Percentiles rank a stretch among this genome's conserved stretches.
phyloP scores from a whole-genome alignment of 2,329 filamentous ascomycete genomes.

The Penicillium olsonii region DNA sequence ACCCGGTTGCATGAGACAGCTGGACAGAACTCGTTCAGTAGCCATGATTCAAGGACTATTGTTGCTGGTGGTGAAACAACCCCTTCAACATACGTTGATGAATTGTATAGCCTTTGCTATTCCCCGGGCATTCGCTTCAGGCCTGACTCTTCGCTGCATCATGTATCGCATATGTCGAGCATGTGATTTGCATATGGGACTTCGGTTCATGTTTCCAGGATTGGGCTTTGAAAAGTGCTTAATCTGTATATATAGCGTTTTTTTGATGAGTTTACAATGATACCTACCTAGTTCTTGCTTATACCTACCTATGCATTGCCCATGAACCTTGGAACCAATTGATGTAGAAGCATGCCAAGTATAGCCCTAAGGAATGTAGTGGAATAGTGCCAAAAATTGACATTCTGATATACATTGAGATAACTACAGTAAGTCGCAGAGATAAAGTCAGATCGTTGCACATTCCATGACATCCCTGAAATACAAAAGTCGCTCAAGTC shows the following conservation, averaged over 20 bases:
- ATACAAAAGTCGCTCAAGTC: conserved; percentile 13
- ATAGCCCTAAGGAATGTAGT: too few species aligned
- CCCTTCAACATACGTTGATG: conserved; percentile 49
- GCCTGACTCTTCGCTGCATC: conserved; percentile 22
- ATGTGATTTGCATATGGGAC: neutral
- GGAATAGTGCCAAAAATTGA: neutral
- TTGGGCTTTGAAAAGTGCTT: neutral
- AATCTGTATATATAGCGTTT: neutral
- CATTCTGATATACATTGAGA: conserved; percentile 2
- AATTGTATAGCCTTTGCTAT: conserved; percentile 44
- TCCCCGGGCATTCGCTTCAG: conserved; percentile 31
- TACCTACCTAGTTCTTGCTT: neutral
- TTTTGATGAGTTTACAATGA: neutral
- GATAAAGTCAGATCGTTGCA: conserved; percentile 6
- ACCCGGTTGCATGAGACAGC: conserved; percentile 26
- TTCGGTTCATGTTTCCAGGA: neutral
- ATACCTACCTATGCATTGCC: neutral
- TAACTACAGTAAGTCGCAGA: conserved; percentile 1
- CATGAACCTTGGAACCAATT: neutral
- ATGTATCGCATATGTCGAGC: conserved; percentile 1
- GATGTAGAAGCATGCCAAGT: too few species aligned
- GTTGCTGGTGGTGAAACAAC: conserved; percentile 29
- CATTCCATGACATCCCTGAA: conserved; percentile 5
- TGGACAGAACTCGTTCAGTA: conserved; percentile 16
- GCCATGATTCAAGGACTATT: conserved; percentile 25